Evolutionary conservation across 208 protist genomes (phyloP).

Genomic region (Naegleria gruberi): DNA sequence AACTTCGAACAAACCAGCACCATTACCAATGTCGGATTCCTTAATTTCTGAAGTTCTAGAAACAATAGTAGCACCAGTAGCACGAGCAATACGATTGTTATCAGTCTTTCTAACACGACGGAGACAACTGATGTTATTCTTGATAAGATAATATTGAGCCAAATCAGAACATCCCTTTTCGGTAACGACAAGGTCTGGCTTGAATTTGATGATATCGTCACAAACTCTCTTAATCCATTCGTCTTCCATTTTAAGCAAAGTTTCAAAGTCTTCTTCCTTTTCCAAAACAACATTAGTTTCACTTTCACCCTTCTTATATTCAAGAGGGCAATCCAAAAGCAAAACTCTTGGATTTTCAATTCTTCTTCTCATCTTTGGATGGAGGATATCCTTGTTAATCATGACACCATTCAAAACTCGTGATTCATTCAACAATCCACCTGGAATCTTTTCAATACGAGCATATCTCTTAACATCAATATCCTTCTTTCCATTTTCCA

Average conservation of each 20-base stretch:
- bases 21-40: constrained; percentile 91
- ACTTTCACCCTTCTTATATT: constrained; percentile 99
- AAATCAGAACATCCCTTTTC: constrained; percentile 99
- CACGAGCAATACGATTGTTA: constrained; percentile 97
- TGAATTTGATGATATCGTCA: constrained; percentile 93
- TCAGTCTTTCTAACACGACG: constrained; percentile 97
- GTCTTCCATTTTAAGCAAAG: constrained; percentile 95
- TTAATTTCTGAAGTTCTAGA: constrained; percentile 91
- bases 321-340: constrained; percentile 95
- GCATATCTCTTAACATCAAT: constrained; percentile 99
- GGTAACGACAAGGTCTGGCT: constrained; percentile 98
- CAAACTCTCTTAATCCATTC: constrained; percentile 94
- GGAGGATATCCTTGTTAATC: constrained; percentile 99
- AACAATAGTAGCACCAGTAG: constrained; percentile 95
- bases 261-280: constrained; percentile 93
- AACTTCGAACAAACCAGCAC: constrained; percentile 95
- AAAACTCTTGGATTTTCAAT: constrained; percentile 98
- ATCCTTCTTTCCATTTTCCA: constrained; percentile 75
- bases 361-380: constrained; percentile 90
- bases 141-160: constrained; percentile 95
- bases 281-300: constrained; percentile 94
- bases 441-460: constrained; percentile 98
- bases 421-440: constrained; percentile 94
- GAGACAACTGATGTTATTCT: constrained; percentile 93
- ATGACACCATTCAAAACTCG: constrained; percentile 96